phyloP scores from a whole-genome alignment of 1,139 yeast genomes.

The Nakaseomyces uthaithaninus region DNA sequence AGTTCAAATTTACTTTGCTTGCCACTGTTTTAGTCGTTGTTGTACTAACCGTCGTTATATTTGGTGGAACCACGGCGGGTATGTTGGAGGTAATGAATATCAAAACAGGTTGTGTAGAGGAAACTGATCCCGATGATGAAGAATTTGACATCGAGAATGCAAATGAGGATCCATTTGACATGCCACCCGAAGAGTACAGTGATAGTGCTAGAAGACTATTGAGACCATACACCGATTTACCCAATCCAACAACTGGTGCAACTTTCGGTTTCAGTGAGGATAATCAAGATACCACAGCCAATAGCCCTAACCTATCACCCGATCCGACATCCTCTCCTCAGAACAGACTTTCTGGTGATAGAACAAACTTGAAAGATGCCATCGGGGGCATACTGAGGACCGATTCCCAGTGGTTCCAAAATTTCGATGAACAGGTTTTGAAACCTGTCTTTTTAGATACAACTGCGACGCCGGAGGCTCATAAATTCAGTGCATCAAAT shows the following conservation, averaged over 20 bases:
- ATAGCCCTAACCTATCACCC: neutral
- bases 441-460: constrained; percentile 87
- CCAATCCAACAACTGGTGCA: constrained; percentile 38
- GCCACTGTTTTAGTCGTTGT: constrained; percentile 97
- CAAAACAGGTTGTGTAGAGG: constrained; percentile 83
- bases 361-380: constrained; percentile 19
- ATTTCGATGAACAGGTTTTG: constrained; percentile 88
- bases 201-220: constrained; percentile 2
- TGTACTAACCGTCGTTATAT: constrained; percentile 87
- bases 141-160: constrained; percentile 80
- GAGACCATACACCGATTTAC: constrained; percentile 3
- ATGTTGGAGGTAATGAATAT: constrained; percentile 94
- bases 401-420: constrained; percentile 86
- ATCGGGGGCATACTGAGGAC: constrained; percentile 43
- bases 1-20: constrained; percentile 74
- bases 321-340: constrained; percentile 7
- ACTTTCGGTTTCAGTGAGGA: constrained; percentile 8
- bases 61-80: constrained; percentile 97
- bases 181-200: neutral
- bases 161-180: constrained; percentile 1
- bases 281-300: neutral
- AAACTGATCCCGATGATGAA: constrained; percentile 77
- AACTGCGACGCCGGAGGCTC: constrained; percentile 7
- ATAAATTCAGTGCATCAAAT: neutral
- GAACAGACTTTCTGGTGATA: constrained; percentile 17